Percentiles rank a stretch among this genome's conserved stretches.
These are phyloP conservation scores for Nadsonia fulvescens DNA, from an alignment of 805 yeast species.

Conservation along the genomic window DNA sequence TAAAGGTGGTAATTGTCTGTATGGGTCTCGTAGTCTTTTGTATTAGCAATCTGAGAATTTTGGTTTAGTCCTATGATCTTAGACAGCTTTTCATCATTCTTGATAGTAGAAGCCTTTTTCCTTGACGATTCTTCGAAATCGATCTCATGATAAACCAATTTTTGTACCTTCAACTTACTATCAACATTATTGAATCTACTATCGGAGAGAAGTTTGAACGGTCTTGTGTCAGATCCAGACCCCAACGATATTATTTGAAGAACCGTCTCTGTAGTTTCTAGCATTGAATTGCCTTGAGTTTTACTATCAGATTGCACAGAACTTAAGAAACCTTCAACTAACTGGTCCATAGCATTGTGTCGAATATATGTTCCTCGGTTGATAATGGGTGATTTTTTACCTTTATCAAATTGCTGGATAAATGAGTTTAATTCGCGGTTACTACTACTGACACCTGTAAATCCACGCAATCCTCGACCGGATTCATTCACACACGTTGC, in stretches of 20 bases:
- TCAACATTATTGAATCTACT: slow-evolving; percentile 5
- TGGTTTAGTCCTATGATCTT: slow-evolving; percentile 12
- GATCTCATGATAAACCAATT: slow-evolving; percentile 39
- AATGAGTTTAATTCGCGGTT: slow-evolving; percentile 4
- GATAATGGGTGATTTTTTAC: slow-evolving; percentile 38
- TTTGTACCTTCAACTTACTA: slow-evolving; percentile 15
- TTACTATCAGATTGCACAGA: too few relatives aligned
- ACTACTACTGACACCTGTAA: slow-evolving; percentile 2
- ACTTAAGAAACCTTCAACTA: slow-evolving; percentile 23
- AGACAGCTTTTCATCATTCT: slow-evolving; percentile 17
- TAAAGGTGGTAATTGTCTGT: slow-evolving; percentile 29
- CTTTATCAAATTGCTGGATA: slow-evolving; percentile 6
- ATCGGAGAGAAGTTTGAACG: slow-evolving; percentile 31
- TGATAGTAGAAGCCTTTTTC: slow-evolving; percentile 33
- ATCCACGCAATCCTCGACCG: too few relatives aligned
- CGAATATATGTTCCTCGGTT: slow-evolving; percentile 45
- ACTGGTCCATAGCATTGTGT: slow-evolving; percentile 24
- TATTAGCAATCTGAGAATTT: neutral
- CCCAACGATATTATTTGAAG: slow-evolving; percentile 59
- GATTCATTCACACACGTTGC: too few relatives aligned
- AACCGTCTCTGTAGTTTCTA: too few relatives aligned
- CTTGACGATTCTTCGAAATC: slow-evolving; percentile 41
- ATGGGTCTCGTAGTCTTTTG: slow-evolving; percentile 9
- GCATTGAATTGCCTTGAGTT: too few relatives aligned
- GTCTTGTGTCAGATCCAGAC: slow-evolving; percentile 64